These are phyloP conservation scores for Vaccinium corymbosum DNA, from an alignment of 148 eudicot species.

Conservation along the genomic window DNA sequence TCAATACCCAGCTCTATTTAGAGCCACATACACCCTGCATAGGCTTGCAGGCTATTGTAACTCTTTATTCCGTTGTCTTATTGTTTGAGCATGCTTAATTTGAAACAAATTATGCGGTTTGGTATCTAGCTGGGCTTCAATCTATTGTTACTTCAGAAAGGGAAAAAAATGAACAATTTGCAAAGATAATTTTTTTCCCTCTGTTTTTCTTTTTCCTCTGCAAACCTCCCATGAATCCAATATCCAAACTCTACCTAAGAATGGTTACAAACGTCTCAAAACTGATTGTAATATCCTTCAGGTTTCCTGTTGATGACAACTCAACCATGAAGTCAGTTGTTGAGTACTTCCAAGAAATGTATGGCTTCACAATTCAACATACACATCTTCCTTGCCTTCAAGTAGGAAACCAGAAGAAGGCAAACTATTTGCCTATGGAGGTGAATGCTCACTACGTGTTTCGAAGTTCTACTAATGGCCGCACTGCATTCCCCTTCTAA, in stretches of 20 bases:
- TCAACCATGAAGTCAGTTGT: constrained; percentile 66
- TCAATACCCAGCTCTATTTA: neutral
- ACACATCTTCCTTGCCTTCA: constrained; percentile 72
- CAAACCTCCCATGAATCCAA: neutral
- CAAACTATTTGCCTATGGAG: constrained; percentile 81
- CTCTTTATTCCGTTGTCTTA: neutral
- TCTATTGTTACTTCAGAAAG: neutral
- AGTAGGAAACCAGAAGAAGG: constrained; percentile 82
- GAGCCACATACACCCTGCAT: neutral
- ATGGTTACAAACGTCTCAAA: neutral
- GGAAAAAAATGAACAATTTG: neutral
- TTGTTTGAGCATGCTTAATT: neutral
- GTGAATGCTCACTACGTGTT: constrained; percentile 20
- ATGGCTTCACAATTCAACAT: constrained; percentile 66
- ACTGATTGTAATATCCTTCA: constrained; percentile 20
- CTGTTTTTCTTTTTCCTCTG: neutral
- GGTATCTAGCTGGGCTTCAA: neutral
- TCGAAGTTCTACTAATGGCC: neutral
- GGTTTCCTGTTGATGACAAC: constrained; percentile 73
- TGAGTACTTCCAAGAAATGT: constrained; percentile 73
- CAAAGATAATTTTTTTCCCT: neutral
- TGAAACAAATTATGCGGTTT: neutral
- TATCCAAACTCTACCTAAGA: neutral
- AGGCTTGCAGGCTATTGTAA: neutral
- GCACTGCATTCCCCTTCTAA: constrained; percentile 5